Conservation (phyloP, 768 basidiomycete species). For the Boletus subparvulus region DNA sequence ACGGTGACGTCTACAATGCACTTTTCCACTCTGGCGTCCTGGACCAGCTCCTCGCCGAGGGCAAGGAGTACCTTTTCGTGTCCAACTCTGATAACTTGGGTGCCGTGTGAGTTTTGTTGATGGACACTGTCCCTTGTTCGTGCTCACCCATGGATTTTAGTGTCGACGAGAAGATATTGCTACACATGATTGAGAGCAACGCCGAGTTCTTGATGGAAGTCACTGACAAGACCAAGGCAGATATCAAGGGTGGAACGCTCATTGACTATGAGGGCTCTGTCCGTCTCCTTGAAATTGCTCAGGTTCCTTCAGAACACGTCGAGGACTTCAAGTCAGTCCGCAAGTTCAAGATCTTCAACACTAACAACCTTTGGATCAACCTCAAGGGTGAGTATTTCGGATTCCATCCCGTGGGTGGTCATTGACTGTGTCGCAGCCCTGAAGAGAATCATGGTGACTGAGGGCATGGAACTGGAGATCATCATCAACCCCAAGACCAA, state of each 20-base stretch:
- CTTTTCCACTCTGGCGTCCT: slow-evolving; percentile 70
- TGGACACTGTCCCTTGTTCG: background rate
- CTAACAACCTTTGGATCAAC: slow-evolving; percentile 64
- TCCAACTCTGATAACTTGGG: slow-evolving; percentile 79
- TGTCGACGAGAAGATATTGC: slow-evolving; percentile 66
- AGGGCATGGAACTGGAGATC: slow-evolving; percentile 73
- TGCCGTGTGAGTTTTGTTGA: slow-evolving; percentile 47
- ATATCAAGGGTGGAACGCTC: slow-evolving; percentile 71
- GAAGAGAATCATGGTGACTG: slow-evolving; percentile 71
- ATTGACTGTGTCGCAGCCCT: slow-evolving; percentile 44
- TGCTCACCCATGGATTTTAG: slow-evolving; percentile 29
- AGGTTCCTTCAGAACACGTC: slow-evolving; percentile 69
- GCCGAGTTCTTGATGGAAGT: slow-evolving; percentile 76
- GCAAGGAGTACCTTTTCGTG: slow-evolving; percentile 78
- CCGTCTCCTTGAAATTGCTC: slow-evolving; percentile 73
- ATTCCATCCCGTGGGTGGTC: background rate
- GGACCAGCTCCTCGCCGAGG: slow-evolving; percentile 65
- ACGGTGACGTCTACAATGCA: slow-evolving; percentile 75
- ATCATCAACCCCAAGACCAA: slow-evolving; percentile 73
- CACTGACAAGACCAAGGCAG: slow-evolving; percentile 82
- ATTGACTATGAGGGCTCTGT: slow-evolving; percentile 68
- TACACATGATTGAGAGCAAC: slow-evolving; percentile 62
- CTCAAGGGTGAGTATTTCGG: slow-evolving; percentile 37
- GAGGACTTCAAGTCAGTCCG: slow-evolving; percentile 74
- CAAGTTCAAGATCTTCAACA: slow-evolving; percentile 83